Evolutionary conservation across 2,329 filamentous ascomycete species (phyloP).

Genomic region (Nemania bipapillata): DNA sequence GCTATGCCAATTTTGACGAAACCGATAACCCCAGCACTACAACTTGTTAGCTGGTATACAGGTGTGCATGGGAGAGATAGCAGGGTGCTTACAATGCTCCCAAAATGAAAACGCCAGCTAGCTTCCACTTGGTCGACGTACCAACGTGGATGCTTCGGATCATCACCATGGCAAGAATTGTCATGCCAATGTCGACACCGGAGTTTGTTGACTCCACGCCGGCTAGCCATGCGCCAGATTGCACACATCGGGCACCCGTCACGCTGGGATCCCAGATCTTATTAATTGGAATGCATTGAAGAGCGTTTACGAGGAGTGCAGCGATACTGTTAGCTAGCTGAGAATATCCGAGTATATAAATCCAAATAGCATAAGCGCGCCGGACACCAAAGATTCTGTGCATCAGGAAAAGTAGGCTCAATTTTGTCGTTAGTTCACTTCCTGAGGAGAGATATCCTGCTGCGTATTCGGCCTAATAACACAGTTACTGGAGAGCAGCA

Average conservation of each 20-base stretch:
- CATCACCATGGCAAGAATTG: neutral
- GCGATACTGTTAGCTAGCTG: neutral
- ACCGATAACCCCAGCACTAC: neutral
- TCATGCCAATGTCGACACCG: neutral
- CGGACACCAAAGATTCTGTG: conserved; percentile 1
- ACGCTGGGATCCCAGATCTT: neutral
- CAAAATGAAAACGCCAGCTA: neutral
- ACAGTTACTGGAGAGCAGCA: too few species aligned
- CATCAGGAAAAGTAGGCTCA: neutral
- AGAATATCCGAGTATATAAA: neutral
- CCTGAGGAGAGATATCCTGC: neutral
- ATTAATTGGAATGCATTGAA: neutral
- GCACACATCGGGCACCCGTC: neutral
- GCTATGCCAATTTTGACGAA: neutral
- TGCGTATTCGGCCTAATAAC: neutral
- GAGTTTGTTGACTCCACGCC: neutral
- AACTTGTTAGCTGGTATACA: neutral
- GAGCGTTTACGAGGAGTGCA: neutral
- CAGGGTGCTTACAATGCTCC: neutral
- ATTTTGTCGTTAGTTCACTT: neutral
- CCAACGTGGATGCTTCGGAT: neutral
- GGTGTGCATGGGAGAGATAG: neutral
- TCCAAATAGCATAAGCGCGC: neutral
- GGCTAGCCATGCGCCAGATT: neutral
- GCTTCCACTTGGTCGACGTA: neutral